These are phyloP conservation scores for Rosa chinensis DNA, from an alignment of 306 rosid genomes.

Conservation along the genomic window DNA sequence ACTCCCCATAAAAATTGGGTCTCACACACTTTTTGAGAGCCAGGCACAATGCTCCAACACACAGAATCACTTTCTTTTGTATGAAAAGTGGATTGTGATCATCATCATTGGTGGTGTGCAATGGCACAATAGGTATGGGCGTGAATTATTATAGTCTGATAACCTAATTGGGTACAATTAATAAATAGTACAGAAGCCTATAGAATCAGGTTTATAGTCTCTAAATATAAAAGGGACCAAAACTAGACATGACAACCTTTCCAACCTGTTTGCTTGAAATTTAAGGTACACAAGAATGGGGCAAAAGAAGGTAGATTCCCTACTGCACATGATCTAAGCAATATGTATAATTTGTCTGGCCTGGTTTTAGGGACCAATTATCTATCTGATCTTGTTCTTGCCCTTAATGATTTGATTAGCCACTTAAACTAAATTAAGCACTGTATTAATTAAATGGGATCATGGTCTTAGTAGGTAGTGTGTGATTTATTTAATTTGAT, in stretches of 20 bases:
- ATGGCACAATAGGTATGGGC: conserved; percentile 41
- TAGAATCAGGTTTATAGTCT: conserved; percentile 1
- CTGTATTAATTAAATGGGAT: conserved; percentile 13
- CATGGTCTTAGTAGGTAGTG: not conserved
- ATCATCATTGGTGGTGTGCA: conserved; percentile 41
- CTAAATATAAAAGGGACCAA: conserved; percentile 23
- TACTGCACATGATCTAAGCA: conserved; percentile 39
- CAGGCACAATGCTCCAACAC: conserved; percentile 8
- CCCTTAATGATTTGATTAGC: conserved; percentile 24
- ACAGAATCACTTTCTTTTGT: not conserved
- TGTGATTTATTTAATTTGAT: not conserved
- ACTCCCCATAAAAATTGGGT: not conserved
- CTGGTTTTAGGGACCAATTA: conserved; percentile 16
- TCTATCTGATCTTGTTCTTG: conserved; percentile 11
- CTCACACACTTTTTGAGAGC: not conserved
- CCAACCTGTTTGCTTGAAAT: conserved; percentile 75
- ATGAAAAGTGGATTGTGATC: conserved; percentile 3
- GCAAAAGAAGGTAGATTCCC: conserved; percentile 68
- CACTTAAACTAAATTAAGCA: conserved; percentile 23
- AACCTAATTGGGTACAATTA: conserved; percentile 52
- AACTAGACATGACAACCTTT: conserved; percentile 51
- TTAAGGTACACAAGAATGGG: conserved; percentile 52
- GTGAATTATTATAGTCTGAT: conserved; percentile 42
- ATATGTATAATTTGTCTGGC: conserved; percentile 61
- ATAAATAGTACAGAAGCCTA: conserved; percentile 29